Base-by-base conservation (phyloP, 2,329 filamentous ascomycete genomes). In the Tolypocladium nubicola region DNA sequence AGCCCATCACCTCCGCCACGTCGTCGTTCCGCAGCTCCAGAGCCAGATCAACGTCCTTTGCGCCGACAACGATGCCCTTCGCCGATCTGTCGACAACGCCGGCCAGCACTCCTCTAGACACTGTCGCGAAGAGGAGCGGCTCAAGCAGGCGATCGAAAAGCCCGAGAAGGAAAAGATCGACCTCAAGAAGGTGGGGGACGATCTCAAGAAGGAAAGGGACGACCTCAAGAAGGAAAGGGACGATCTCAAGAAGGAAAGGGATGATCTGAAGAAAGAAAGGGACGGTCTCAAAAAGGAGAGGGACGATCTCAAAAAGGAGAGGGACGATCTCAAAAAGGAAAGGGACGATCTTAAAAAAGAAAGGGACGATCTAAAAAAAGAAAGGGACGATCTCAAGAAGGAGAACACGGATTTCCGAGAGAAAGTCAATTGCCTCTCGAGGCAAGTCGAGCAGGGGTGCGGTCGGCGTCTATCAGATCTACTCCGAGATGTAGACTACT, bases 41-140 rank as follows among this genome's bases (percentile, higher is more conserved):
- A 65, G 64, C n/a, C 69, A 74, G 58, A 66, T 75, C 56, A 64
- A 63, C 39, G 60, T 65, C 11, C 70, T 78, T 5, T 60, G 64
- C 3, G 67, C 67, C 19, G 73, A 77, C 38, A 77, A 77, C 60
- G 65, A 68, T 19, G 65, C 68, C 9, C 68, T 79, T 6, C 70
- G 74, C 14, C 69, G 67, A n/a, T 67, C 69, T 8, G 59, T 71
- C 41, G 72, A 75, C 37, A 68, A 63, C 35, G 62, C 64, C 1
- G 63, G 68, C n/a, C 68, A 68, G 23, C 59, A 64, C 55, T 65
- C 69, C 2, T 62, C 63, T 53, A 68, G 65, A 40, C 66, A 69
- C 50, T 64, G 68, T 39, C 62, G 56, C 50, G 70, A 74, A 53
- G 56, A 70, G 35, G 69, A 72, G 26, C 65, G 63, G 47, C 62